phyloP scores from a whole-genome alignment of 148 eudicot genomes.

The Suaeda aralocaspica region DNA sequence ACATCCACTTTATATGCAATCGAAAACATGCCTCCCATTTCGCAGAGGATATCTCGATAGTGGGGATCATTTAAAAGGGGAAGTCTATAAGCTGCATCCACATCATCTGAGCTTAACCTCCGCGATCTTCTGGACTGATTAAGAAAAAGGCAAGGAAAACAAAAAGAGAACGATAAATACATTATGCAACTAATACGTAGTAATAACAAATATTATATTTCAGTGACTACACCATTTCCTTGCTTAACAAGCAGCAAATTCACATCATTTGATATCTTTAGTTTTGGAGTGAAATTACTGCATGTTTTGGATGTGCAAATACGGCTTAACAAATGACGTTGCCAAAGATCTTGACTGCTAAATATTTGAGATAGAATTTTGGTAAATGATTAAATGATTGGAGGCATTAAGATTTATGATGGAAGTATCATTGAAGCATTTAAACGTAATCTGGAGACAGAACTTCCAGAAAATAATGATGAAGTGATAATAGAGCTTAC shows the following conservation, averaged over 20 bases:
- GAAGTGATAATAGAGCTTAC: slow-evolving; percentile 44
- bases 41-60: slow-evolving; percentile 65
- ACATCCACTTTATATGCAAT: slow-evolving; percentile 73
- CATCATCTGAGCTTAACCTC: slow-evolving; percentile 90
- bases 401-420: too few species aligned
- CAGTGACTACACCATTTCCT: neutral
- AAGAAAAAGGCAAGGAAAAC: too few species aligned
- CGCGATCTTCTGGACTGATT: slow-evolving; percentile 56
- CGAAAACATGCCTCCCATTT: slow-evolving; percentile 83
- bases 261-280: neutral
- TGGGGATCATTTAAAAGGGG: slow-evolving; percentile 64
- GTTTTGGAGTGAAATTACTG: neutral
- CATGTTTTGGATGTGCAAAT: neutral
- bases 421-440: too few species aligned
- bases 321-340: too few species aligned
- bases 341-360: too few species aligned
- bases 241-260: neutral
- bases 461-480: neutral
- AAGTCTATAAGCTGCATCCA: slow-evolving; percentile 88
- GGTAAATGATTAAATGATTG: too few species aligned
- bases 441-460: neutral
- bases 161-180: slow-evolving; percentile 10
- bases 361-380: too few species aligned
- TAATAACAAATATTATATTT: neutral
- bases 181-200: neutral